Conservation (phyloP, 768 basidiomycete genomes). For the Ramaria sp. region DNA sequence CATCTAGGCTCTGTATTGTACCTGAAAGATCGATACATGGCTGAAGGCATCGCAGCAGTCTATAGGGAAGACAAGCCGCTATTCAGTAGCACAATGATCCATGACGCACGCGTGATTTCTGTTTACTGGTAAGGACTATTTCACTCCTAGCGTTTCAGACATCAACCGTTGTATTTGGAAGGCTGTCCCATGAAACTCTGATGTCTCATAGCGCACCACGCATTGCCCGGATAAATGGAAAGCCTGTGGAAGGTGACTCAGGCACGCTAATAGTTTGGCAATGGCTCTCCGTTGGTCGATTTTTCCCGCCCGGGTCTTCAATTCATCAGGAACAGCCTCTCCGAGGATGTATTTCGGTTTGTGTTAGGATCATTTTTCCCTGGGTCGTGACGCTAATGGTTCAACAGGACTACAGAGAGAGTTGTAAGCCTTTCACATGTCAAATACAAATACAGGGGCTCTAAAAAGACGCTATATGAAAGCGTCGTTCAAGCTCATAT, state of each 20-base stretch:
- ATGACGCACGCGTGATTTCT: conserved; percentile 53
- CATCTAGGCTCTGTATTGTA: conserved; percentile 30
- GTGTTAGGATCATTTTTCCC: conserved; percentile 15
- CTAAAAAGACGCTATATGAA: background rate
- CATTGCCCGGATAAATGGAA: conserved; percentile 15
- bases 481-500: conserved; percentile 61
- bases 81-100: conserved; percentile 56
- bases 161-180: conserved; percentile 16
- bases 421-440: conserved; percentile 34
- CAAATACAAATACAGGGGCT: background rate
- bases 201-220: conserved; percentile 22
- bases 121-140: conserved; percentile 41
- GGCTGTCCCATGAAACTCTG: conserved; percentile 42
- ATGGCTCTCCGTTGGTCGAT: conserved; percentile 57
- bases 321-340: conserved; percentile 24
- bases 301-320: conserved; percentile 38
- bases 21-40: conserved; percentile 15
- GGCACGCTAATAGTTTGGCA: conserved; percentile 53
- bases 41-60: conserved; percentile 13
- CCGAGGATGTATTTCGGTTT: conserved; percentile 51
- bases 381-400: background rate
- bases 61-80: conserved; percentile 65
- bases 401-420: conserved; percentile 63
- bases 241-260: conserved; percentile 19
- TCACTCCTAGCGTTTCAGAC: background rate